Evolutionary conservation across 2,329 filamentous ascomycete genomes (phyloP).

Genomic region (Ophiostoma populinum): DNA sequence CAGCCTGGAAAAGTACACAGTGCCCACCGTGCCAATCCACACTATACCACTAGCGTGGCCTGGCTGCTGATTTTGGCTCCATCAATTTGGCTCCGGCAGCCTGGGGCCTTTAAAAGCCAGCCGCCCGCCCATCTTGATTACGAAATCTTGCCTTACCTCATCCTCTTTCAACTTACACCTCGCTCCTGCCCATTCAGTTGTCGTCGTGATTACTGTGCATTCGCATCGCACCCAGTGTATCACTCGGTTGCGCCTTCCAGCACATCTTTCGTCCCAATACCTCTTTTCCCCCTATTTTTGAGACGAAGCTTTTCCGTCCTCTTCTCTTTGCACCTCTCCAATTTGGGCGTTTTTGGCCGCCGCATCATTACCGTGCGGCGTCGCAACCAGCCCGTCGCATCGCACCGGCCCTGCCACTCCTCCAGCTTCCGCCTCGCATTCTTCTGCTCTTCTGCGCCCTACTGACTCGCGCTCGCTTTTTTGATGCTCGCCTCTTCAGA

Average conservation of each 20-base stretch:
- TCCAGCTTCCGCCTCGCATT: too few species aligned
- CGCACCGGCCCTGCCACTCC: too few species aligned
- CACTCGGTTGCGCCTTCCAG: constrained; percentile 1
- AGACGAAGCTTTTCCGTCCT: too few species aligned
- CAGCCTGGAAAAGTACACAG: constrained; percentile 5
- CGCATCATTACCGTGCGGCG: too few species aligned
- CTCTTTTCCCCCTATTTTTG: too few species aligned
- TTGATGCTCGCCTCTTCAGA: too few species aligned
- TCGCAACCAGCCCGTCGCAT: too few species aligned
- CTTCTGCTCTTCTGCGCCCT: too few species aligned
- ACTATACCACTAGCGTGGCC: constrained; percentile 1
- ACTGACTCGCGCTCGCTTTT: too few species aligned
- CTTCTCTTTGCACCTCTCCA: too few species aligned
- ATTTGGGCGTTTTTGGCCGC: too few species aligned
- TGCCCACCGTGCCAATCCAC: constrained; percentile 1
- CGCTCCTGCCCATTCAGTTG: constrained; percentile 1
- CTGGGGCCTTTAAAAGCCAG: constrained; percentile 10
- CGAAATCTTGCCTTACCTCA: constrained; percentile 13
- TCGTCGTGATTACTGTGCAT: not conserved
- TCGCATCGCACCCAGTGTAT: not conserved
- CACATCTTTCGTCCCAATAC: too few species aligned
- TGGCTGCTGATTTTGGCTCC: constrained; percentile 3
- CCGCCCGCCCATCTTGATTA: constrained; percentile 10
- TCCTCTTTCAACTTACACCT: constrained; percentile 10
- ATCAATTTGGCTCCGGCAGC: constrained; percentile 3